These are phyloP conservation scores for Staphylotrichum longicolle DNA, from an alignment of 495 filamentous ascomycete species.

Conservation along the genomic window DNA sequence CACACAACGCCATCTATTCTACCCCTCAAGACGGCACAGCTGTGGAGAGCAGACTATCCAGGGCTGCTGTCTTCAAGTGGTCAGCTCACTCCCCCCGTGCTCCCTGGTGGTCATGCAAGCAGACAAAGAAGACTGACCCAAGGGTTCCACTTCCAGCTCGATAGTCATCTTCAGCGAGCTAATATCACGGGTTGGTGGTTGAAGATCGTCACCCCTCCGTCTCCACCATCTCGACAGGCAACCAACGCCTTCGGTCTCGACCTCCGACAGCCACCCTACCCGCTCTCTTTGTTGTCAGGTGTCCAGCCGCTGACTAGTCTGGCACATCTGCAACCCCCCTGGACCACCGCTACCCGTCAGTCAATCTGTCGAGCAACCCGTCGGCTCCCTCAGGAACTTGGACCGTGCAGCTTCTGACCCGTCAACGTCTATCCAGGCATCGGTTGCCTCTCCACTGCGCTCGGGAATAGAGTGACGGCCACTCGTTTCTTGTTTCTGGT, in stretches of 20 bases:
- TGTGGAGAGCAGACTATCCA: conserved; percentile 12
- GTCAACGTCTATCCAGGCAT: neutral
- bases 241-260: conserved; percentile 22
- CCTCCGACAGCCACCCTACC: conserved; percentile 19
- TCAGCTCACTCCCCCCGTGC: conserved; percentile 10
- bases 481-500: neutral
- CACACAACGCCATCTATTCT: neutral
- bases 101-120: conserved; percentile 24
- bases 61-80: conserved; percentile 11
- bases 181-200: conserved; percentile 22
- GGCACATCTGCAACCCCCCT: neutral
- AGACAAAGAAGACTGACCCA: conserved; percentile 34
- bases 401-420: neutral
- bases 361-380: neutral
- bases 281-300: conserved; percentile 27
- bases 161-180: conserved; percentile 18
- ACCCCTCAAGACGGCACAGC: conserved; percentile 1
- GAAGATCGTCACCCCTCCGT: conserved; percentile 21
- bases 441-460: neutral
- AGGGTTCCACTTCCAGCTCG: conserved; percentile 16
- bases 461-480: neutral
- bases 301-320: conserved; percentile 13
- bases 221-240: conserved; percentile 23
- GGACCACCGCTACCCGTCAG: neutral
- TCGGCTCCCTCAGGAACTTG: neutral